Base-by-base conservation (phyloP, 2,329 filamentous ascomycete genomes). In the Trichophyton schoenleinii region DNA sequence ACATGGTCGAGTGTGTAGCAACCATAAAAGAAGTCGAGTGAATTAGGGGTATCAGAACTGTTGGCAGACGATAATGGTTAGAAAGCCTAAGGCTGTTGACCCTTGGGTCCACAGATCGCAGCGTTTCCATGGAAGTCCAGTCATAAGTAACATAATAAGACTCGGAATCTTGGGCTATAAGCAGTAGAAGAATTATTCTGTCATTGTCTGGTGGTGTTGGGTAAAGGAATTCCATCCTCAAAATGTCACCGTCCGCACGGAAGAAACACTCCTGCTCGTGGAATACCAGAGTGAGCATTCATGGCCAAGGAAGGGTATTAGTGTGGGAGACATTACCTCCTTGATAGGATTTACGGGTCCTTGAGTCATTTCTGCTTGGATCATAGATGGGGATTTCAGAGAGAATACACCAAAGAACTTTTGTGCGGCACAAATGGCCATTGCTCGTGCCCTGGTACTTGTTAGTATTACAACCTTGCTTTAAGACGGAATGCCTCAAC, bases 201-300 rank as follows among this genome's bases (percentile, higher is more conserved):
- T 85, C 79, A 8, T 83, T 80, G 63, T 91, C 85, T 60, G 83
- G 80, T 0, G 81, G 74, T 8, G 80, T 79, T 6, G 91, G 88
- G 63, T 87, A 84, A 2, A 99, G 79, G 65, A 97, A 99, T 22
- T 91, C 87, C 79, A 96, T 86, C 67, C 89, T 88, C 67, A 92
- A 80, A 61, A 97, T 89, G n/a, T 86, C 79, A 0, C 89, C 91
- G 6, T 85, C 81, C 6, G 90, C 77, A 53, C 72, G 70, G 63
- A 79, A 76, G 58, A 77, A 78, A n/a, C 70, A 72, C 67, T 79
- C 77, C 77, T 79, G 59, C 38, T 38, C 5, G 18, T 13, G 28
- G 11, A 8, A 18, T 49, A 22, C 20, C n/a, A 20, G n/a, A 0
- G n/a, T 59, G 36, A 57, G 36, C 41, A n/a, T 58, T 55, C 8